Evolutionary conservation across 495 filamentous ascomycete genomes (phyloP), one percentile per base, ranked within the genome.

Genomic region (Talaromyces adpressus): DNA sequence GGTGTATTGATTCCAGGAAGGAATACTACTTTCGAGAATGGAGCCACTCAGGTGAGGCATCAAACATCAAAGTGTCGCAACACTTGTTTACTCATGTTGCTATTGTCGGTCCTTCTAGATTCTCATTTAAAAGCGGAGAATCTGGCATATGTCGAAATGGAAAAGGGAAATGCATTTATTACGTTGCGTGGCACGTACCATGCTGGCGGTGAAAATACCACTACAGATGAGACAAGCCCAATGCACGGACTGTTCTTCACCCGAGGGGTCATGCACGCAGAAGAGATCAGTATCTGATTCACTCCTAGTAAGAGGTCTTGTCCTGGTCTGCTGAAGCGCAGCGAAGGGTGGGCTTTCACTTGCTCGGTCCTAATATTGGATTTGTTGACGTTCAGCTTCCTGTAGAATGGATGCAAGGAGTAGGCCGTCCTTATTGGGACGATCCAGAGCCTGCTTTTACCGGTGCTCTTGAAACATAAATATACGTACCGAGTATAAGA

Each of bases 31-130:
- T 36, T 36, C 12, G 32, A 36, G 32, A 36, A 36, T 36, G 32
- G 32, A 36, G 32, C 32, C 32, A 12, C 32, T 0, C 32, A 36
- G 32, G 9, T 36, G 32, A 36, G 7, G 32, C 29, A 36, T 36
- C 11, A 36, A 9, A 36, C 32, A 2, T 36, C 32, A 36, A 12
- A 9, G 32, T 36, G 7, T 36, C 32, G 32, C 1, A 36, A 36
- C 32, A 7, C 8, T 34, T 34, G 32, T 34, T 9, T 8, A 34
- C 32, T 9, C 32, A 36, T 36, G 32, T 36, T 3, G 32, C 11
- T 3, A 6, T 51, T 72, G 70, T 66, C 62, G 64, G 27, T 51
- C n/a, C n/a, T 51, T 51, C 30, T 27, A 20, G 16, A 1, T 32
- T 59, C 57, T 59, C 57, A 59, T 36, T 22, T 59, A 8, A 25